phyloP scores from a whole-genome alignment of 495 filamentous ascomycete genomes.

The Neurospora cerealis region DNA sequence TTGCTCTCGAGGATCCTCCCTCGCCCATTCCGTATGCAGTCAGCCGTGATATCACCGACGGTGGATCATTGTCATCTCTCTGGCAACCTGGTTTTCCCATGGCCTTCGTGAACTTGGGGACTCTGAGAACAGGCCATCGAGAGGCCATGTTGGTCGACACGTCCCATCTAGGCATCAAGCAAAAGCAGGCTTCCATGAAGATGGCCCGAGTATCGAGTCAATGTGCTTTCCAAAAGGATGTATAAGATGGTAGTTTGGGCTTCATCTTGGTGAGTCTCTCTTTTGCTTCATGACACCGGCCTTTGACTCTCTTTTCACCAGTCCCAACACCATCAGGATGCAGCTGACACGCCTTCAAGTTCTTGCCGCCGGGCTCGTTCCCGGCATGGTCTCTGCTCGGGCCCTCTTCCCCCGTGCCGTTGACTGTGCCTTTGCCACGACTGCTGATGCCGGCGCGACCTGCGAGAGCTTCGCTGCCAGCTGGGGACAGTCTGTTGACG shows the following conservation, averaged over 20 bases:
- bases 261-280: not conserved
- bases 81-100: not conserved
- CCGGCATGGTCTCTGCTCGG: not conserved
- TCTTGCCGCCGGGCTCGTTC: not conserved
- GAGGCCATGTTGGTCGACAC: not conserved
- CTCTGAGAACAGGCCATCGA: not conserved
- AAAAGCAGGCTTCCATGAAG: not conserved
- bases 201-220: not conserved
- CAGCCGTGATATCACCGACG: not conserved
- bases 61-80: not conserved
- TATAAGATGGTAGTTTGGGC: not conserved
- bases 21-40: not conserved
- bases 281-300: not conserved
- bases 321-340: not conserved
- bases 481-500: slow-evolving; percentile 14
- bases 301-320: not conserved
- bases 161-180: not conserved
- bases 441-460: slow-evolving; percentile 9
- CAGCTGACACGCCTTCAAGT: not conserved
- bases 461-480: slow-evolving; percentile 10
- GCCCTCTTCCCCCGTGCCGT: slow-evolving; percentile 7
- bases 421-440: slow-evolving; percentile 7
- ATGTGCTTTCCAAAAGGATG: not conserved
- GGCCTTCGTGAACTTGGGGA: not conserved
- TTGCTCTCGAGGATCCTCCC: not conserved